Evolutionary conservation across 2,329 filamentous ascomycete genomes (phyloP).

Genomic region (Beauveria sp.): DNA sequence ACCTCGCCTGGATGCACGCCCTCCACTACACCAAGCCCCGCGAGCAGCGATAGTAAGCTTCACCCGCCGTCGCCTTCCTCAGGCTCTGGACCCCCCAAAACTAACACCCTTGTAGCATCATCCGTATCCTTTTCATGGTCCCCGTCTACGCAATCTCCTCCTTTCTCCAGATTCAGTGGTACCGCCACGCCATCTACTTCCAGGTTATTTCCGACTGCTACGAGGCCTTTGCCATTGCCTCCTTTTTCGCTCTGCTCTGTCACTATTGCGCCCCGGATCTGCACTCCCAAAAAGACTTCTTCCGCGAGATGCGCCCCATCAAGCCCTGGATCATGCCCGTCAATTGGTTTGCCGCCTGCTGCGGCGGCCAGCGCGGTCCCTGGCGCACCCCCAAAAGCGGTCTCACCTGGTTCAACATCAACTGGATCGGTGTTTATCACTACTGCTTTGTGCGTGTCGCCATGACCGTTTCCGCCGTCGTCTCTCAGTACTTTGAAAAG

Average conservation of each 20-base stretch:
- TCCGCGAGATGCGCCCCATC: slow-evolving; percentile 56
- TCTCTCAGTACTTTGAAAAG: slow-evolving; percentile 57
- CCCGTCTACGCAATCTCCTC: slow-evolving; percentile 71
- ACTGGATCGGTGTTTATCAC: slow-evolving; percentile 77
- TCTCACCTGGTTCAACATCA: slow-evolving; percentile 83
- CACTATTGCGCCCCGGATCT: slow-evolving; percentile 71
- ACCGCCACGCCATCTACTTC: slow-evolving; percentile 73
- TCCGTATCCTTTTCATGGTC: slow-evolving; percentile 83
- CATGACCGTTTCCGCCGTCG: slow-evolving; percentile 71
- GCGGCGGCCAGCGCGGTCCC: slow-evolving; percentile 58
- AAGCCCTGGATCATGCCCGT: slow-evolving; percentile 71
- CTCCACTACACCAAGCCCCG: slow-evolving; percentile 51
- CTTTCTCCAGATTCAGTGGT: slow-evolving; percentile 66
- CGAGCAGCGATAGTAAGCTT: slow-evolving; percentile 49
- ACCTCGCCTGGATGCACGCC: slow-evolving; percentile 51
- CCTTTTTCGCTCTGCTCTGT: slow-evolving; percentile 78
- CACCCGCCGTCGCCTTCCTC: neutral
- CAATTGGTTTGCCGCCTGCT: slow-evolving; percentile 61
- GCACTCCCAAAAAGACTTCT: slow-evolving; percentile 76
- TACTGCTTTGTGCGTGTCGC: slow-evolving; percentile 75
- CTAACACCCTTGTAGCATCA: slow-evolving; percentile 49
- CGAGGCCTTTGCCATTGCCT: slow-evolving; percentile 80
- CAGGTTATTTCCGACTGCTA: slow-evolving; percentile 77
- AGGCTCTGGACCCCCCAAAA: neutral
- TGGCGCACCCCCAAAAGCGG: slow-evolving; percentile 73